Conservation (phyloP, 805 yeast species). For the Tetrapisispora namnaoensis region DNA sequence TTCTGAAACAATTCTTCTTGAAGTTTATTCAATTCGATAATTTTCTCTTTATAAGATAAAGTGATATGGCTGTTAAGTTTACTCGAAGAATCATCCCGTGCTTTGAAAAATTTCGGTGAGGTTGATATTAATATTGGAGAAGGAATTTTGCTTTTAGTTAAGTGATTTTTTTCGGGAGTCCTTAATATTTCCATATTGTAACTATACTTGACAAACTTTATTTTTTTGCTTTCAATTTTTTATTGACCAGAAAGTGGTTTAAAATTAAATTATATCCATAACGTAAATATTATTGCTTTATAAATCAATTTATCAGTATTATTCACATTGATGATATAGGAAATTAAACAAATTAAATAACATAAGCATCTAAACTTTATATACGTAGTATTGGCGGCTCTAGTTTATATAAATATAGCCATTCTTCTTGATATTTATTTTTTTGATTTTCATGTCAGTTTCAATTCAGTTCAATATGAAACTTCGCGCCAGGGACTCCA, state of each 20-base stretch:
- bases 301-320: no score
- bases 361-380: no score
- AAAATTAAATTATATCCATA: not conserved
- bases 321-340: no score
- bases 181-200: slow-evolving; percentile 8
- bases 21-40: slow-evolving; percentile 22
- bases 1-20: slow-evolving; percentile 21
- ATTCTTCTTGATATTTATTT: no score
- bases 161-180: slow-evolving; percentile 11
- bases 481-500: not conserved
- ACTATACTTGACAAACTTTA: not conserved
- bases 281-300: not conserved
- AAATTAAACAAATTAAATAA: no score
- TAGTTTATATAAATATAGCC: no score
- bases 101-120: slow-evolving; percentile 10
- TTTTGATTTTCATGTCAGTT: not conserved
- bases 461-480: not conserved
- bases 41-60: slow-evolving; percentile 25
- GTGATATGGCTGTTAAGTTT: slow-evolving; percentile 15
- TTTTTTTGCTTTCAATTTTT: not conserved
- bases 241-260: not conserved
- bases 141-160: slow-evolving; percentile 12
- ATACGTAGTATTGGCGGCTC: not conserved
- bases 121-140: slow-evolving; percentile 11
- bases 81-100: not conserved